Percentiles rank a stretch among this genome's conserved stretches.
phyloP scores from a whole-genome alignment of 1,284 basidiomycete species.

The Erythrobasidium hasegawianum region DNA sequence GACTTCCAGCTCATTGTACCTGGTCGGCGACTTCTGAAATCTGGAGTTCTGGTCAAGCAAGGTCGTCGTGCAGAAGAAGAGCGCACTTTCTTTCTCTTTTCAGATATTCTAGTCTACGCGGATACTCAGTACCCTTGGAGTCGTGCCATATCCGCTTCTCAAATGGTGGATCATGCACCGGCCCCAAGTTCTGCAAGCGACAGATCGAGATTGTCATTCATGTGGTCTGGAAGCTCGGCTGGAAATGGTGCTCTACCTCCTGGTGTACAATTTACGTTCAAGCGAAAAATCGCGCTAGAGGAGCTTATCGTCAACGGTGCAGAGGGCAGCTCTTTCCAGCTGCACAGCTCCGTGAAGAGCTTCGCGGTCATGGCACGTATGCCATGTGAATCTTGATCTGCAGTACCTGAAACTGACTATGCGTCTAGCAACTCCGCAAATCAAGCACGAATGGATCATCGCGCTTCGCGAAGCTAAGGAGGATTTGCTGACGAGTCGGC shows the following conservation, averaged over 20 bases:
- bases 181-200: conserved; percentile 16
- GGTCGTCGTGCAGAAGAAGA: conserved; percentile 46
- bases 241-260: conserved; percentile 46
- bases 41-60: conserved; percentile 54
- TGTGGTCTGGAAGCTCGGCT: conserved; percentile 16
- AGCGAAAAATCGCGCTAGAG: conserved; percentile 64
- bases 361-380: conserved; percentile 70
- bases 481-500: conserved; percentile 55
- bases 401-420: background rate
- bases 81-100: conserved; percentile 72
- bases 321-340: conserved; percentile 58
- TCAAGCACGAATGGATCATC: conserved; percentile 65
- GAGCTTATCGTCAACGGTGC: conserved; percentile 70
- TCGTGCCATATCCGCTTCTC: background rate
- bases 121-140: conserved; percentile 1
- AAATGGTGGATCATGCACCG: background rate
- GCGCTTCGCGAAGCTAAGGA: conserved; percentile 69
- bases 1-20: conserved; percentile 71
- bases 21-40: conserved; percentile 68
- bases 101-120: conserved; percentile 70
- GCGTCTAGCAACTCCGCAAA: conserved; percentile 55
- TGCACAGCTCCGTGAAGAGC: conserved; percentile 69
- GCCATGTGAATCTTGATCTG: conserved; percentile 40
- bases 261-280: conserved; percentile 60
- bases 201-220: conserved; percentile 1